A percentile compares a stretch with the other conserved stretches of the same genome.
These are phyloP conservation scores for Magnusiomyces tetraspermus DNA, from an alignment of 1,139 yeast genomes.

Conservation along the genomic window DNA sequence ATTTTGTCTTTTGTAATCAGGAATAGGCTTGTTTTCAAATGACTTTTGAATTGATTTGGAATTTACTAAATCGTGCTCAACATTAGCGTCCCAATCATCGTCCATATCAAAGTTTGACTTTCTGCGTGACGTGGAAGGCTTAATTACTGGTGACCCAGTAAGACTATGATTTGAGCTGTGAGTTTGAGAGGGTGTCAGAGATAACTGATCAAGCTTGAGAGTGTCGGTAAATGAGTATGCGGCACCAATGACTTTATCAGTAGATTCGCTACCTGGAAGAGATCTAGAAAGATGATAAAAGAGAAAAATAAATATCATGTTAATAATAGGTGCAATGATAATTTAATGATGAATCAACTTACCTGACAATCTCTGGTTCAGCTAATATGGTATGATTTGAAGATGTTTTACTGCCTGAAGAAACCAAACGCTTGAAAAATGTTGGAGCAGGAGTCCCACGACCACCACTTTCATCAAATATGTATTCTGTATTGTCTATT, in stretches of 20 bases:
- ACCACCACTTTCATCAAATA: slow-evolving; percentile 62
- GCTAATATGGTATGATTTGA: slow-evolving; percentile 4
- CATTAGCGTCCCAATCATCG: slow-evolving; percentile 88
- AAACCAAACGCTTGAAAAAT: slow-evolving; percentile 45
- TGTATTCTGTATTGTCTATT: slow-evolving; percentile 45
- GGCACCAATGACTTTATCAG: slow-evolving; percentile 35
- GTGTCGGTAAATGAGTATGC: slow-evolving; percentile 36
- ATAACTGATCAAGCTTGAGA: slow-evolving; percentile 19
- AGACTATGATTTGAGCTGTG: slow-evolving; percentile 7
- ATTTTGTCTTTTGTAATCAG: neutral
- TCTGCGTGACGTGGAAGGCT: slow-evolving; percentile 6
- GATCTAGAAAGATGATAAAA: neutral
- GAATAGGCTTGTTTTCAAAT: slow-evolving; percentile 26
- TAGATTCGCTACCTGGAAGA: slow-evolving; percentile 22
- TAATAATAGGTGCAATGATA: too few relatives aligned
- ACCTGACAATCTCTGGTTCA: slow-evolving; percentile 10
- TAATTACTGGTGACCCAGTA: slow-evolving; percentile 8
- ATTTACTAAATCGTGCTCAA: slow-evolving; percentile 44
- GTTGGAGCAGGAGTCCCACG: slow-evolving; percentile 54
- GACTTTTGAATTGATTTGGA: slow-evolving; percentile 29
- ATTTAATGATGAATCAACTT: too few relatives aligned
- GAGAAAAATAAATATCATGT: too few relatives aligned
- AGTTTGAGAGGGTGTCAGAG: slow-evolving; percentile 7
- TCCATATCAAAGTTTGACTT: slow-evolving; percentile 47
- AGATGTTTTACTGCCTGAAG: slow-evolving; percentile 13